Percentiles rank a stretch among this genome's conserved stretches.
Conservation (phyloP, 2,329 filamentous ascomycete genomes). For the Cryphonectria japonica region DNA sequence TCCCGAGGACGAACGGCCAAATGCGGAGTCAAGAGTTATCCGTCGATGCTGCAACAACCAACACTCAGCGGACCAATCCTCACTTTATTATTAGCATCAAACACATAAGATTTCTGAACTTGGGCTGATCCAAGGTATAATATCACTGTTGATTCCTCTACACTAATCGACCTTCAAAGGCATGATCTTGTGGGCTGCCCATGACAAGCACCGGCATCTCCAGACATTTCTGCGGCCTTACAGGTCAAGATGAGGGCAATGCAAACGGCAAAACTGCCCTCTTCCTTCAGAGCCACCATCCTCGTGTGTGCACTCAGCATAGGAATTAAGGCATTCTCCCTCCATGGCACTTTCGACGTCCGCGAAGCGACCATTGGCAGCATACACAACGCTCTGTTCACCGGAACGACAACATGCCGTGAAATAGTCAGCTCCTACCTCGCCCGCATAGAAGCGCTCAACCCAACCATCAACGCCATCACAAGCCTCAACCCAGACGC, state of each 20-base stretch:
- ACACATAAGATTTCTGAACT: not conserved
- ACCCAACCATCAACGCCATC: constrained; percentile 61
- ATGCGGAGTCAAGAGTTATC: not conserved
- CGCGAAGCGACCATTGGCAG: constrained; percentile 62
- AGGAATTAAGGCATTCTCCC: constrained; percentile 1
- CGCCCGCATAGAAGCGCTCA: constrained; percentile 59
- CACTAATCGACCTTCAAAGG: not conserved
- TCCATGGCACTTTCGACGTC: constrained; percentile 48
- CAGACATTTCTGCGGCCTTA: not conserved
- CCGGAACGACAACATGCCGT: constrained; percentile 56
- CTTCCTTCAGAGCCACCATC: not conserved
- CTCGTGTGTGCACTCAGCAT: not conserved
- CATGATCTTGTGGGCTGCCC: not conserved
- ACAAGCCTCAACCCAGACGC: constrained; percentile 53
- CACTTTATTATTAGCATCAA: not conserved
- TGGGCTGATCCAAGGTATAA: not conserved
- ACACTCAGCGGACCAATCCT: not conserved
- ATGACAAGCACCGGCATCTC: not conserved
- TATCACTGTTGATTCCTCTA: not conserved
- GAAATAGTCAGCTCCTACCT: constrained; percentile 59
- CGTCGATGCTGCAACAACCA: not conserved
- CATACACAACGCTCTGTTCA: constrained; percentile 59
- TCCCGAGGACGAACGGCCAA: not conserved
- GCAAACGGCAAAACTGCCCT: too few species aligned
- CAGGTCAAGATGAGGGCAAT: not conserved